Evolutionary conservation across 164 flowering plant genomes (phyloP).

Genomic region (Liquidambar formosana): DNA sequence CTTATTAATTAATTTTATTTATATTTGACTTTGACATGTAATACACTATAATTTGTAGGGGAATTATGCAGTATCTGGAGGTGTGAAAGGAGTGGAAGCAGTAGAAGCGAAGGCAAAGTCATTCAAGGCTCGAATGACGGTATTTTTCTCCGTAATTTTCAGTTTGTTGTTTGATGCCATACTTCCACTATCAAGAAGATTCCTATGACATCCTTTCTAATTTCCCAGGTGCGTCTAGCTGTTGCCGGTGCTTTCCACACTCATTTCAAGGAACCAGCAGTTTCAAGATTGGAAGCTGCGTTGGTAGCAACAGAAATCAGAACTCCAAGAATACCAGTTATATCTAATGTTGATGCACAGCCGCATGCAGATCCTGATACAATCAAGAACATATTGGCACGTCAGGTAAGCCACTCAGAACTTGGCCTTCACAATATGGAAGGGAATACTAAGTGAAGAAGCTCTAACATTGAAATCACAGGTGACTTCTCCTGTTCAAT

Average conservation of each 20-base stretch:
- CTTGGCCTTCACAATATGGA: not conserved
- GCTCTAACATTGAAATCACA: conserved; percentile 17
- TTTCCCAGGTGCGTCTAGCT: conserved; percentile 85
- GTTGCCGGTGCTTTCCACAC: conserved; percentile 99
- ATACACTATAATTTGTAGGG: conserved; percentile 47
- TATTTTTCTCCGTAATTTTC: conserved; percentile 22
- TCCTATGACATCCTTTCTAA: not conserved
- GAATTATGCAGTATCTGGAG: conserved; percentile 98
- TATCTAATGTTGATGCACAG: conserved; percentile 95
- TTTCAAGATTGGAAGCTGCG: conserved; percentile 91
- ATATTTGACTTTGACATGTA: conserved; percentile 3
- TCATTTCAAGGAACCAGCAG: conserved; percentile 93
- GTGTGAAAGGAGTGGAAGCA: conserved; percentile 87
- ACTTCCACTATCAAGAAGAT: not conserved
- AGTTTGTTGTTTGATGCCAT: not conserved
- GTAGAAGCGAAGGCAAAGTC: conserved; percentile 97
- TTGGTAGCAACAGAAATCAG: conserved; percentile 78
- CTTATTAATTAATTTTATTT: not conserved
- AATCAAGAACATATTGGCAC: conserved; percentile 87
- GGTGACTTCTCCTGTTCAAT: conserved; percentile 98
- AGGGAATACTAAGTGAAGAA: conserved; percentile 1
- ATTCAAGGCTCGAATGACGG: conserved; percentile 98
- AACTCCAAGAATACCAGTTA: conserved; percentile 90
- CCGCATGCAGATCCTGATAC: conserved; percentile 92
- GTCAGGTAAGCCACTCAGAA: conserved; percentile 52